These are phyloP conservation scores for Xylaria bambusicola DNA, from an alignment of 495 filamentous ascomycete species.

Conservation along the genomic window DNA sequence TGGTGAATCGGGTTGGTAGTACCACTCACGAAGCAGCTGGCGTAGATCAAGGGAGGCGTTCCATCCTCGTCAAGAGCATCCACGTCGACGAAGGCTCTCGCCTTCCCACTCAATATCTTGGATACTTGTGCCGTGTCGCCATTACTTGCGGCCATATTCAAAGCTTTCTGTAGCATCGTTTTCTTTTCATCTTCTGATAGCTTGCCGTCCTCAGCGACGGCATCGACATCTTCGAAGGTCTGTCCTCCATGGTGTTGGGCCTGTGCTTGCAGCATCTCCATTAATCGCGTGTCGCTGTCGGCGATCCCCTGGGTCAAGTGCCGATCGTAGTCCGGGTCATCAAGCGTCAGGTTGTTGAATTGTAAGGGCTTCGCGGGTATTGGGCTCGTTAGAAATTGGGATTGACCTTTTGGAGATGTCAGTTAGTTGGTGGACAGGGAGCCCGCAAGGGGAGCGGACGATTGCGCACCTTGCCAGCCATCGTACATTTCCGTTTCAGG, in stretches of 20 bases:
- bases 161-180: conserved; percentile 75
- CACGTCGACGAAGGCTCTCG: conserved; percentile 77
- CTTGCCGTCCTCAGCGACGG: conserved; percentile 70
- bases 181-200: conserved; percentile 76
- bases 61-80: conserved; percentile 93
- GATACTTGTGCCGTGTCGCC: conserved; percentile 82
- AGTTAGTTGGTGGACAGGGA: conserved; percentile 24
- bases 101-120: conserved; percentile 73
- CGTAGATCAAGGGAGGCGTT: conserved; percentile 93
- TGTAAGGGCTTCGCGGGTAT: conserved; percentile 77
- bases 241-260: conserved; percentile 77
- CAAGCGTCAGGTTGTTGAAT: conserved; percentile 78
- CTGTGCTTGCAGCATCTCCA: conserved; percentile 96
- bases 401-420: conserved; percentile 67
- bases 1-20: conserved; percentile 10
- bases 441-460: not conserved
- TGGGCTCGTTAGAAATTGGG: conserved; percentile 86
- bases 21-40: conserved; percentile 90
- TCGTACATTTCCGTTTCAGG: conserved; percentile 96
- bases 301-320: conserved; percentile 60
- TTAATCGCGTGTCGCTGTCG: conserved; percentile 82
- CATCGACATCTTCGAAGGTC: conserved; percentile 75
- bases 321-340: conserved; percentile 71
- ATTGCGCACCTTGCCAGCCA: conserved; percentile 87
- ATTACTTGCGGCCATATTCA: conserved; percentile 97